phyloP scores from a whole-genome alignment of 1,139 yeast species.

The Suhomyces choctaworum region DNA sequence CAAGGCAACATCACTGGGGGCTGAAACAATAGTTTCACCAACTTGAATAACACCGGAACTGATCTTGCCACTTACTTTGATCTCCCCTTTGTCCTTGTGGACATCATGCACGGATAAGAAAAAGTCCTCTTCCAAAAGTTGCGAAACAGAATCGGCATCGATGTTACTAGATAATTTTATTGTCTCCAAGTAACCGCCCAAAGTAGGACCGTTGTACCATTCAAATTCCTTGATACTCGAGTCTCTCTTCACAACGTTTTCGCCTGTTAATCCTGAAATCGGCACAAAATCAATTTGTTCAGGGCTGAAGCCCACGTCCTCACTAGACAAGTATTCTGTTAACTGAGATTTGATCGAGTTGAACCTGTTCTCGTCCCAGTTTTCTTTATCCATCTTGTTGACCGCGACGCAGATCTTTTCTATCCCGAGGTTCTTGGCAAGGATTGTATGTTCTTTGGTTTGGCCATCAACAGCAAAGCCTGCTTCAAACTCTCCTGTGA shows the following conservation, averaged over 20 bases:
- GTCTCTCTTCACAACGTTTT: conserved; percentile 62
- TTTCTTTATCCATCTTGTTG: conserved; percentile 80
- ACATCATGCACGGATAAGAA: conserved; percentile 54
- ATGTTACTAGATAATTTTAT: conserved; percentile 21
- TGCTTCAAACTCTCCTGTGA: conserved; percentile 82
- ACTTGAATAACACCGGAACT: conserved; percentile 74
- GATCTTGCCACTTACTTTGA: conserved; percentile 68
- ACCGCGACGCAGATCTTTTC: conserved; percentile 72
- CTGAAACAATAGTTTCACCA: conserved; percentile 66
- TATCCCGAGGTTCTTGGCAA: conserved; percentile 85
- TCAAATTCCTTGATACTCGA: conserved; percentile 29
- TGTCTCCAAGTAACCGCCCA: conserved; percentile 57
- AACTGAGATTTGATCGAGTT: conserved; percentile 61
- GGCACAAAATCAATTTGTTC: conserved; percentile 70
- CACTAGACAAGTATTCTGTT: conserved; percentile 51
- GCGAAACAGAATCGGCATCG: conserved; percentile 12
- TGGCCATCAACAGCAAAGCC: conserved; percentile 90
- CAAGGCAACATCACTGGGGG: conserved; percentile 50
- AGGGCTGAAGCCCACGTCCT: conserved; percentile 58
- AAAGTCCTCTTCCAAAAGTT: conserved; percentile 40
- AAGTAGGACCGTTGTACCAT: conserved; percentile 71
- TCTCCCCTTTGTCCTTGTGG: conserved; percentile 25
- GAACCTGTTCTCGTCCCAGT: conserved; percentile 70
- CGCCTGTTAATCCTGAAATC: conserved; percentile 82
- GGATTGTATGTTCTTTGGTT: conserved; percentile 87